Base-by-base conservation (phyloP, 176 grass and related monocot genomes). In the Carex pumila region DNA sequence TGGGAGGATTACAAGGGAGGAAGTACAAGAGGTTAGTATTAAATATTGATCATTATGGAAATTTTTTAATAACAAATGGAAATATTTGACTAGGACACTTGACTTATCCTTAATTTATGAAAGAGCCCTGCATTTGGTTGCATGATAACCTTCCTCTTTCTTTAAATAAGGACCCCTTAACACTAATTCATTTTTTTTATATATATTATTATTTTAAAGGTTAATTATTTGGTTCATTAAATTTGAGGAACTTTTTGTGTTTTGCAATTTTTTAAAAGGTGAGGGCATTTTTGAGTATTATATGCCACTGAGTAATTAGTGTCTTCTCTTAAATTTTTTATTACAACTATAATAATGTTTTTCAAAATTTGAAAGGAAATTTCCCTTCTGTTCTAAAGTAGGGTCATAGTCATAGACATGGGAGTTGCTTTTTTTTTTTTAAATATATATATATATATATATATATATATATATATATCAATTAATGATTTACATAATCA, bases 21-120 rank as follows among this genome's bases (percentile, higher is more conserved):
- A 99, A 94, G 96, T 99, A 84, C 96, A 95, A 80, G 96, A 99
- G 96, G 96, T 99, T 86, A 88, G 86, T 81, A 89, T 84, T 78
- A 84, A 64, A 74, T 81, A 13, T 57, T 65, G 29, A 14, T 56
- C 59, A 69, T 49, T 18, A 22, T 22, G 47, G 58, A 57, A 67
- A 47, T 9, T 55, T 9, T 55, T 75, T 63, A 81, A 31, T 61
- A 13, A 10, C n/a, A 43, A 71, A 71, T 71, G 30, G 18, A 81
- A 45, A 37, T 81, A 61, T 61, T 57, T 60, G 37, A 36, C 7
- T 61, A 10, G 1, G 22, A 25, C 6, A 17, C 22, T 79, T 14
- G 12, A 31, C 12, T 36, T 79, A 78, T 79, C 11, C 12, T n/a
- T 19, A 22, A 45, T 63, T 81, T 43, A 63, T 81, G 34, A 81